Evolutionary conservation across 768 basidiomycete genomes (phyloP), one percentile per base, ranked within the genome.

Genomic region (Tricholoma furcatifolium): DNA sequence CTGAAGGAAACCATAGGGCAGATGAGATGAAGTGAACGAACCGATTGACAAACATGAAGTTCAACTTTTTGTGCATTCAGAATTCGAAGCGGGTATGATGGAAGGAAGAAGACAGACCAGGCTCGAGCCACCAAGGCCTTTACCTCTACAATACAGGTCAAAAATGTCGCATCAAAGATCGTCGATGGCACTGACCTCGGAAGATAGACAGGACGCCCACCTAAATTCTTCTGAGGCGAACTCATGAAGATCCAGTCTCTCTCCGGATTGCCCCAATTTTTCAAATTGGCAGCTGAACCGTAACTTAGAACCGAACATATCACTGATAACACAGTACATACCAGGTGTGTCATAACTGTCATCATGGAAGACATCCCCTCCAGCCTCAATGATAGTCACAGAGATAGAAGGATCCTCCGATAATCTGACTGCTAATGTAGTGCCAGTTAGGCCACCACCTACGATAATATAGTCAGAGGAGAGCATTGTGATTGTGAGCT

Each of bases 401-500:
- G 27, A 30, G 5, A 23, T n/a, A 8, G 23, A 15, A 11, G 44
- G 36, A 21, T 52, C 36, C 20, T 52, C 43, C 4, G 43, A 45
- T 4, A 52, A 38, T 18, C 51, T 18, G 2, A 40, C 43, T 38
- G 43, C 43, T 15, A 52, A 21, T 1, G 40, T 36, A 7, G 30
- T 36, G 2, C 43, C 51, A 4, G 43, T 23, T 6, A 40, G 35
- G 12, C 51, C 51, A 15, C 24, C 51, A 41, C 51, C 51, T 12
- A 46, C 51, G 31, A 52, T 52, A 15, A 52, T 31, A 41, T 52
- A 52, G 27, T 45, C 51, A 23, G 45, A 47, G 15, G 45, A 21
- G 11, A 32, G 39, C 17, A 18, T 40, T 2, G 39, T 40, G 17
- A 27, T 27, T 27, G 27, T 27, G 27, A 7, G 7, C 7, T 7